Evolutionary conservation across 805 yeast genomes (phyloP).

Genomic region (Candida patagonica): DNA sequence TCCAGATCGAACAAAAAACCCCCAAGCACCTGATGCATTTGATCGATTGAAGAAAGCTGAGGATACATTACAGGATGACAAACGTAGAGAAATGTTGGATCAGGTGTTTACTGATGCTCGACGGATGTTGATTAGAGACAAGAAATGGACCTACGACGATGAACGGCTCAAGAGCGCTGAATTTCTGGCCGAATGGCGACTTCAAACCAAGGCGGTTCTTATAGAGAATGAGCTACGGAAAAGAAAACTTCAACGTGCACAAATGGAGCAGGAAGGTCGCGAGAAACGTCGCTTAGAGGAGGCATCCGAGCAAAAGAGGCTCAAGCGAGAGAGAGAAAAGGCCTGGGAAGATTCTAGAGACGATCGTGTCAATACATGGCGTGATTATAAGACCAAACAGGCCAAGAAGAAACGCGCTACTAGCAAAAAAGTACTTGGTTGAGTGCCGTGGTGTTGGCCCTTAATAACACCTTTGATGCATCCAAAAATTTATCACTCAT

Average conservation of each 20-base stretch:
- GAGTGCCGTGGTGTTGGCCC: constrained; percentile 1
- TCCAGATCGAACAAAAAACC: constrained; percentile 54
- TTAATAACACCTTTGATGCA: too few species aligned
- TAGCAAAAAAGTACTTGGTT: constrained; percentile 36
- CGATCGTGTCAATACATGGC: constrained; percentile 50
- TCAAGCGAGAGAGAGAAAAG: constrained; percentile 31
- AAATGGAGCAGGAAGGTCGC: constrained; percentile 34
- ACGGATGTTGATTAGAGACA: constrained; percentile 29
- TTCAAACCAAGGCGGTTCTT: constrained; percentile 34
- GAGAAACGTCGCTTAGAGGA: constrained; percentile 29
- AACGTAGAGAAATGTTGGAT: constrained; percentile 34
- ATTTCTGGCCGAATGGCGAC: constrained; percentile 35
- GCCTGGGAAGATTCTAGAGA: constrained; percentile 59
- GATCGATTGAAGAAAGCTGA: constrained; percentile 53
- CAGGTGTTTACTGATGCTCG: constrained; percentile 38
- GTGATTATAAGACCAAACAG: constrained; percentile 37
- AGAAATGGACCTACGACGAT: constrained; percentile 32
- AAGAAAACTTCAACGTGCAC: constrained; percentile 34
- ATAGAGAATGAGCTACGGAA: constrained; percentile 39
- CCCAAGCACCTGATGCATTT: constrained; percentile 56
- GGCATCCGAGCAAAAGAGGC: constrained; percentile 27
- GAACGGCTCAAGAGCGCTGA: constrained; percentile 29
- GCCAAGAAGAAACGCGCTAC: constrained; percentile 40
- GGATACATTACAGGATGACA: constrained; percentile 31
- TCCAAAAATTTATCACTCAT: too few species aligned